Percentiles rank a stretch among this genome's conserved stretches.
These are phyloP conservation scores for Zygosaccharomyces sapae DNA, from an alignment of 1,139 yeast genomes.

Conservation along the genomic window DNA sequence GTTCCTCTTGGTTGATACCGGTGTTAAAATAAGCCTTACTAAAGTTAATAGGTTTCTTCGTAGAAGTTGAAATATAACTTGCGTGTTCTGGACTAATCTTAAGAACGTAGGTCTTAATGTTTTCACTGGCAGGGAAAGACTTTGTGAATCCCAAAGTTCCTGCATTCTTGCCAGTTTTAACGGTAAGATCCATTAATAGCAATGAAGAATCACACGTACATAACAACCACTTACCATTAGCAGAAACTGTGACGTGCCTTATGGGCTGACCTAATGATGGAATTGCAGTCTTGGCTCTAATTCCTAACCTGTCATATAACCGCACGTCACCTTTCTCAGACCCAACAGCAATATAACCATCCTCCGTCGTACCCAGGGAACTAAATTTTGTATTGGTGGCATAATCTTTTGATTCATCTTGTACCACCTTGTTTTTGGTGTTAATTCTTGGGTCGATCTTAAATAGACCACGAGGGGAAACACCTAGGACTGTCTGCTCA, in stretches of 20 bases:
- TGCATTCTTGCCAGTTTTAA: constrained; percentile 56
- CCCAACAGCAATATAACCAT: constrained; percentile 73
- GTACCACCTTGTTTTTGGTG: constrained; percentile 51
- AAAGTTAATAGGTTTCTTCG: constrained; percentile 52
- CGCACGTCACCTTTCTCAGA: constrained; percentile 71
- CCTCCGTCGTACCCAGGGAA: constrained; percentile 65
- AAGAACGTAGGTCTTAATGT: constrained; percentile 67
- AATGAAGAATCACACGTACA: constrained; percentile 74
- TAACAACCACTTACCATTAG: constrained; percentile 77
- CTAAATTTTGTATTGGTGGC: constrained; percentile 54
- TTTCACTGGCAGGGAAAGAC: constrained; percentile 59
- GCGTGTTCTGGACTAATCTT: constrained; percentile 69
- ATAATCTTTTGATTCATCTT: constrained; percentile 50
- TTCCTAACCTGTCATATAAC: constrained; percentile 66
- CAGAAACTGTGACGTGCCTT: constrained; percentile 62
- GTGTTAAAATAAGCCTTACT: constrained; percentile 75
- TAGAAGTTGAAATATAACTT: constrained; percentile 54
- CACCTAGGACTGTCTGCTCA: constrained; percentile 71
- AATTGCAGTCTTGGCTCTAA: constrained; percentile 67
- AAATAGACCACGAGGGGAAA: constrained; percentile 62
- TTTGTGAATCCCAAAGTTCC: constrained; percentile 63
- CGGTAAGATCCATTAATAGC: constrained; percentile 60
- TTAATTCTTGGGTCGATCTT: constrained; percentile 72
- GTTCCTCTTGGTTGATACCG: constrained; percentile 61
- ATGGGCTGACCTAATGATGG: constrained; percentile 81